phyloP scores from a whole-genome alignment of 345 rosid species.

The Eucalyptus marginata region DNA sequence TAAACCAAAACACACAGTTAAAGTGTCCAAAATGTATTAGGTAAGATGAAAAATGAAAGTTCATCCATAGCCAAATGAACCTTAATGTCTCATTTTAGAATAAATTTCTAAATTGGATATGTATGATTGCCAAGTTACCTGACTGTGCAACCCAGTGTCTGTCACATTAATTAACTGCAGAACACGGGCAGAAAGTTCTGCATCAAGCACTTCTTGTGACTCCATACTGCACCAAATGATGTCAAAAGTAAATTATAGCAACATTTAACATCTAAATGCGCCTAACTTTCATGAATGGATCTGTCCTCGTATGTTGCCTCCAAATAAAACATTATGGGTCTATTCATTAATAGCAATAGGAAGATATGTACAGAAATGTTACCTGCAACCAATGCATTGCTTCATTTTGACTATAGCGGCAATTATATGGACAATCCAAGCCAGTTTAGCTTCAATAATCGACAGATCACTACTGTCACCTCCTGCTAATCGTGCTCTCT shows the following conservation, averaged over 20 bases:
- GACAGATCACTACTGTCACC: conserved; percentile 61
- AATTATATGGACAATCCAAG: conserved; percentile 94
- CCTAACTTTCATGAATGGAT: background rate
- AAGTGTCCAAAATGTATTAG: background rate
- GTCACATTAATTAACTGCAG: conserved; percentile 80
- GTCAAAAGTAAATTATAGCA: background rate
- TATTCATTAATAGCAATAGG: background rate
- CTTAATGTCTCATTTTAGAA: background rate
- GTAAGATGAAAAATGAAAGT: background rate
- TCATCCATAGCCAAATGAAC: background rate
- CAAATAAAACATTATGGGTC: background rate
- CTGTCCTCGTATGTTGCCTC: background rate
- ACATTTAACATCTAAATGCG: background rate
- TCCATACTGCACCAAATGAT: conserved; percentile 53
- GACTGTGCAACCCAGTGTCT: conserved; percentile 85
- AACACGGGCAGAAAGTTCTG: conserved; percentile 98
- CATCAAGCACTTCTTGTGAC: conserved; percentile 95
- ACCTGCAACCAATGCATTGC: conserved; percentile 92
- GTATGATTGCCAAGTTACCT: conserved; percentile 4
- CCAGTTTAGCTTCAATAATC: conserved; percentile 84
- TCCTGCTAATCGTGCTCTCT: conserved; percentile 56
- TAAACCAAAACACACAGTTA: background rate
- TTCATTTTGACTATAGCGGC: conserved; percentile 89
- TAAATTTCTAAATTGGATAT: background rate
- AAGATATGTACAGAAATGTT: background rate